Percentiles rank a stretch among this genome's conserved stretches.
Conservation (phyloP, 306 rosid species). For the Hippophae gyantsensis region DNA sequence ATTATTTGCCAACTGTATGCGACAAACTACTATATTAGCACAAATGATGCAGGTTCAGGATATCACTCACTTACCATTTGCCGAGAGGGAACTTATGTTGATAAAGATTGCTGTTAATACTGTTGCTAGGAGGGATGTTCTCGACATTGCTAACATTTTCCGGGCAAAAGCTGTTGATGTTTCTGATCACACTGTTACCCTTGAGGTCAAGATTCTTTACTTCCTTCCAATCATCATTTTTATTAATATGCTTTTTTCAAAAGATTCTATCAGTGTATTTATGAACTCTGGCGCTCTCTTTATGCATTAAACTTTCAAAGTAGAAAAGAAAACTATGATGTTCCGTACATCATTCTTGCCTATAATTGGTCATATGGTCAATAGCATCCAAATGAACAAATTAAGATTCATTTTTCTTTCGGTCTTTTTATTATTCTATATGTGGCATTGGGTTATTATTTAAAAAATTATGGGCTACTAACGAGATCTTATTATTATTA, state of each 20-base stretch:
- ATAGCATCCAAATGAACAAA: no score
- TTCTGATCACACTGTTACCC: constrained; percentile 53
- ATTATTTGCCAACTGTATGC: neutral
- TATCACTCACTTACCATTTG: constrained; percentile 40
- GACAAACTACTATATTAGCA: constrained; percentile 1
- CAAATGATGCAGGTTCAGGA: constrained; percentile 34
- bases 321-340: no score
- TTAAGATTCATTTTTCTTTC: no score
- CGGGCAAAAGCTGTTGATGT: constrained; percentile 58
- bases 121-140: constrained; percentile 50
- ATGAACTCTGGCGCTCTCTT: neutral
- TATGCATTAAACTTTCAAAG: neutral
- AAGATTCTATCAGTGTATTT: neutral
- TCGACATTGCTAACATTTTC: constrained; percentile 47
- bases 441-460: no score
- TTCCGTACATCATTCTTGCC: no score
- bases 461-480: no score
- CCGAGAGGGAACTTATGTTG: constrained; percentile 53
- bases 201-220: constrained; percentile 30
- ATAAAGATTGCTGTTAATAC: constrained; percentile 46
- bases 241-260: neutral
- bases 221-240: constrained; percentile 3
- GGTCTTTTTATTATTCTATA: no score
- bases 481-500: no score
- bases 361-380: no score